Evolutionary conservation across 2,329 filamentous ascomycete genomes (phyloP), one percentile per base, ranked within the genome.

Genomic region (Hypocrella siamensis): DNA sequence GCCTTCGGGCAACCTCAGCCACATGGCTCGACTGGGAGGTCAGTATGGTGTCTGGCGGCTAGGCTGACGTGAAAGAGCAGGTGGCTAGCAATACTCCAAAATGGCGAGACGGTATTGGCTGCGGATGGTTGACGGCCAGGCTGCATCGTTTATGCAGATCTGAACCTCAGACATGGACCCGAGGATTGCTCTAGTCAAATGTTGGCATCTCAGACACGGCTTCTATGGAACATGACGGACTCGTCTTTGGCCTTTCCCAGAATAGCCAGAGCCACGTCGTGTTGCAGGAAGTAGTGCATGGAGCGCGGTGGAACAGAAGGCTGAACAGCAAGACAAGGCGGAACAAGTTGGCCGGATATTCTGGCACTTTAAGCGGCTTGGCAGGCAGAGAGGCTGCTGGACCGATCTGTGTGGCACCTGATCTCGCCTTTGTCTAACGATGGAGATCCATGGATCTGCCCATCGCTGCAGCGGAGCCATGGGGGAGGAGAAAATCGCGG

Each of bases 341-440:
- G 26, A 28, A 30, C 25, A 30, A 27, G 30, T 31, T 19, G 31
- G 24, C 28, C 31, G 29, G 38, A 28, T 30, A 30, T 24, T 15
- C 28, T 35, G 28, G n/a, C 40, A 41, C n/a, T n/a, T n/a, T n/a
- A n/a, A 38, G 39, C 45, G 48, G 47, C 47, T 42, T 44, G 44
- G 44, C 43, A 42, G 47, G 46, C 21, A 46, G 41, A 46, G 45
- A 42, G 33, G 37, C 38, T 40, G 41, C 39, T 39, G 32, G 35
- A 44, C 48, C 55, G 52, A 56, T 57, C 52, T 56, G 54, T 56
- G 54, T 57, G 49, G 43, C 39, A 56, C 54, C 41, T 51, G 51
- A 56, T 55, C 52, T 56, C 46, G 50, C 45, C 46, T 51, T 44
- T 46, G 44, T 46, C 42, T 37, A 42, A 49, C 48, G 42, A 38